Percentiles rank a stretch among this genome's conserved stretches.
These are phyloP conservation scores for Keithomyces neogunnii DNA, from an alignment of 2,329 filamentous ascomycete genomes.

Conservation along the genomic window DNA sequence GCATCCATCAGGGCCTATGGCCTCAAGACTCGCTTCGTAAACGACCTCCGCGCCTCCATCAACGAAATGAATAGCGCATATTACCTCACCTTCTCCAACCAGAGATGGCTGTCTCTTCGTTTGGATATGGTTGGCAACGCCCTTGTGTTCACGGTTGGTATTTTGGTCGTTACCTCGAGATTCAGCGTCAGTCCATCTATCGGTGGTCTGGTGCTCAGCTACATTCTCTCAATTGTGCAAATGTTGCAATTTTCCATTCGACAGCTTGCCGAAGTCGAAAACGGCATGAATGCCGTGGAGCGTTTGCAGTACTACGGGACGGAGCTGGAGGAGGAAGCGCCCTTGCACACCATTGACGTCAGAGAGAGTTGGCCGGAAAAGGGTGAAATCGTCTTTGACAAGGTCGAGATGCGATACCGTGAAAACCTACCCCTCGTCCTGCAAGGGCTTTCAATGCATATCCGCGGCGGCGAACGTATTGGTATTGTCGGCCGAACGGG, in stretches of 20 bases:
- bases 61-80: conserved; percentile 93
- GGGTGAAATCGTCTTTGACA: conserved; percentile 69
- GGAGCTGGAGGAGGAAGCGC: conserved; percentile 80
- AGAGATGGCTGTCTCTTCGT: conserved; percentile 82
- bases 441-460: conserved; percentile 61
- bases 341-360: conserved; percentile 67
- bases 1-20: conserved; percentile 87
- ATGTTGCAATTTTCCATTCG: conserved; percentile 95
- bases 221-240: conserved; percentile 87
- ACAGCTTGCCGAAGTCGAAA: conserved; percentile 91
- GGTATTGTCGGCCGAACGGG: conserved; percentile 77
- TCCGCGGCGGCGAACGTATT: conserved; percentile 68
- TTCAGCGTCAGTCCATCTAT: conserved; percentile 81
- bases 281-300: conserved; percentile 96
- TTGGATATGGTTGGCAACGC: conserved; percentile 77
- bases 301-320: conserved; percentile 85
- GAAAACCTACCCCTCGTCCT: conserved; percentile 64
- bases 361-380: conserved; percentile 73
- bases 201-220: conserved; percentile 79
- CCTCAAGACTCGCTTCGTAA: conserved; percentile 64
- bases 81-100: conserved; percentile 90
- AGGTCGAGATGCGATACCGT: conserved; percentile 74
- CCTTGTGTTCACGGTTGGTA: conserved; percentile 79
- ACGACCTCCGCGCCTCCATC: conserved; percentile 61
- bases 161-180: conserved; percentile 84